Evolutionary conservation across 768 basidiomycete genomes (phyloP), one percentile per base, ranked within the genome.

Genomic region (Boletus edulis): DNA sequence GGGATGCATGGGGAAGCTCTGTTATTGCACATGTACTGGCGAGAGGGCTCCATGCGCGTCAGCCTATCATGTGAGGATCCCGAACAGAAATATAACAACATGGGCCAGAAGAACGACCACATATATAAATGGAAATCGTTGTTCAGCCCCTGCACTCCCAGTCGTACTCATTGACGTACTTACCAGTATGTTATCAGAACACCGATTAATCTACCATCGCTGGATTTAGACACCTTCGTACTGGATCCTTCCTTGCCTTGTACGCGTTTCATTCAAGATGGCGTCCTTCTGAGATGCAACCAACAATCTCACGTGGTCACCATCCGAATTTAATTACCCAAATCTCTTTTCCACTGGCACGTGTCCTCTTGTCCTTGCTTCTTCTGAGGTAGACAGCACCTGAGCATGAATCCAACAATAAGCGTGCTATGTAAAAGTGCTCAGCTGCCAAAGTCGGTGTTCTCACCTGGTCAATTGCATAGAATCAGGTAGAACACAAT

Each of bases 1-100:
- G 11, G 24, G 18, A 3, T 27, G 44, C 38, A 58, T 55, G 54
- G 46, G 22, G 60, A 59, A 62, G 20, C 14, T 13, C 39, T 24
- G 27, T 40, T 11, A 15, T 12, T 40, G 51, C 49, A 49, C 50
- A 59, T 59, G 52, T 14, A 38, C 38, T 42, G 41, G 22, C 32
- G 17, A 38, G 14, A 35, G 29, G 8, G 42, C 3, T 18, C 49
- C 58, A 60, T 56, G 55, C 22, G 37, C 31, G 37, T 48, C 54
- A n/a, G 37, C 49, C 46, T 35, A 40, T 9, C 49, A 50, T 50
- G 54, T 46, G 41, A 41, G 29, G 51, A 42, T 46, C 12, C 15
- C 7, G 15, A 31, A 49, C 14, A 12, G 45, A 46, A 38, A 42
- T 47, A 40, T 15, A 11, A 24, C 39, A 10, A 35, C 38, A 29